Conservation (phyloP, 148 eudicot genomes). For the Camellia granthamiana region DNA sequence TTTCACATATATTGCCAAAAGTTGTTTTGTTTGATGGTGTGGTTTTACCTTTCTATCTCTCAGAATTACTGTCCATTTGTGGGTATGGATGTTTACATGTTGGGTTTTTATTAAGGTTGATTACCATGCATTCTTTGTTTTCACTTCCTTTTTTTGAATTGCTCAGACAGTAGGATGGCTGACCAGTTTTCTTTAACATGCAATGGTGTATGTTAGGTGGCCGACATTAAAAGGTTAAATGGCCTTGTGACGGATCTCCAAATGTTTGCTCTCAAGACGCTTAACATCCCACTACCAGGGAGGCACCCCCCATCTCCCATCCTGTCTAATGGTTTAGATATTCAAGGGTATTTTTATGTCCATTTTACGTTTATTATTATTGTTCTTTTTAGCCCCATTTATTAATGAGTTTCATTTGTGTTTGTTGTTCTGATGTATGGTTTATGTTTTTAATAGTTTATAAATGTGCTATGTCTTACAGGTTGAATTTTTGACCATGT, state of each 20-base stretch:
- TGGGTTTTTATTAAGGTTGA: neutral
- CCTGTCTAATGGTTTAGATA: slow-evolving; percentile 54
- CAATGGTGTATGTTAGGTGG: slow-evolving; percentile 49
- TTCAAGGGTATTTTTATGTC: slow-evolving; percentile 44
- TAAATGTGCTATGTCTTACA: neutral
- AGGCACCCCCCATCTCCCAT: slow-evolving; percentile 88
- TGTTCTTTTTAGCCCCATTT: neutral
- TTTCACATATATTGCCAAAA: neutral
- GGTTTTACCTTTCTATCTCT: neutral
- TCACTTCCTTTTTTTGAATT: neutral
- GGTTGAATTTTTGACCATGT: neutral
- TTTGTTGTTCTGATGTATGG: neutral
- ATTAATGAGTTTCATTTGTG: neutral
- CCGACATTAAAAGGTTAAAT: slow-evolving; percentile 84
- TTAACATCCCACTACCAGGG: slow-evolving; percentile 87
- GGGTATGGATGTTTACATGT: neutral
- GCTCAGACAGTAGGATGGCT: neutral
- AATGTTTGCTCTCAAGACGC: slow-evolving; percentile 92
- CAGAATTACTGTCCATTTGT: neutral
- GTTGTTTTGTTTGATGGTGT: neutral
- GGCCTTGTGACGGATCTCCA: slow-evolving; percentile 84
- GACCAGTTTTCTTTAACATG: neutral
- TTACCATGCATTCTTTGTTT: neutral
- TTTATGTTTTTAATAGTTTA: neutral
- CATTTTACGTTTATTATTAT: neutral